Evolutionary conservation across 2,329 filamentous ascomycete species (phyloP).

Genomic region (Trichophaea hybrida): DNA sequence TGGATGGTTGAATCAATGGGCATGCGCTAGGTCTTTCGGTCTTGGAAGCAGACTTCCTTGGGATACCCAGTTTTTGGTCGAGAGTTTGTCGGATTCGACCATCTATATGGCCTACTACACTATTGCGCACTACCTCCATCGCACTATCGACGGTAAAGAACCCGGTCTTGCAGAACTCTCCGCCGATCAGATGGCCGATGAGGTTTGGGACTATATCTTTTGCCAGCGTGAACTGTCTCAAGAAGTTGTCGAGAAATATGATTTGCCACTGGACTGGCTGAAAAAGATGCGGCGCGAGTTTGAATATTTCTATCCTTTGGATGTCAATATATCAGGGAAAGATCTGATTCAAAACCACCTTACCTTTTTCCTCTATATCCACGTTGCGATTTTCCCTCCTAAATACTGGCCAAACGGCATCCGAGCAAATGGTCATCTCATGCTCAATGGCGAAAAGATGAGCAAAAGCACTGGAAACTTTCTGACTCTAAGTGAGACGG

Average conservation of each 20-base stretch:
- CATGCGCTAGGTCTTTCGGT: constrained; percentile 80
- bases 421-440: constrained; percentile 80
- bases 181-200: constrained; percentile 79
- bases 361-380: constrained; percentile 90
- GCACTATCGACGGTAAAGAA: constrained; percentile 68
- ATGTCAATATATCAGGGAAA: constrained; percentile 78
- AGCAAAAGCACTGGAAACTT: constrained; percentile 96
- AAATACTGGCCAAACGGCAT: constrained; percentile 81
- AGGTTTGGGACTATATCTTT: constrained; percentile 95
- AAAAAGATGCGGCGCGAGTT: constrained; percentile 79
- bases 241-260: constrained; percentile 48
- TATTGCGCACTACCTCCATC: constrained; percentile 53
- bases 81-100: constrained; percentile 81
- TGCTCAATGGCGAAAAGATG: constrained; percentile 98
- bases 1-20: constrained; percentile 91
- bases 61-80: constrained; percentile 81
- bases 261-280: constrained; percentile 59
- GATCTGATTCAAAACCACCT: constrained; percentile 88
- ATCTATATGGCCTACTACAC: constrained; percentile 81
- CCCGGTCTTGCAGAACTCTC: constrained; percentile 54
- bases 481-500: constrained; percentile 72
- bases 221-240: constrained; percentile 56
- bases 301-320: constrained; percentile 92
- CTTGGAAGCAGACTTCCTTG: constrained; percentile 89
- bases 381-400: constrained; percentile 72